Evolutionary conservation across 768 basidiomycete species (phyloP).

Genomic region (Mycena polygramma): DNA sequence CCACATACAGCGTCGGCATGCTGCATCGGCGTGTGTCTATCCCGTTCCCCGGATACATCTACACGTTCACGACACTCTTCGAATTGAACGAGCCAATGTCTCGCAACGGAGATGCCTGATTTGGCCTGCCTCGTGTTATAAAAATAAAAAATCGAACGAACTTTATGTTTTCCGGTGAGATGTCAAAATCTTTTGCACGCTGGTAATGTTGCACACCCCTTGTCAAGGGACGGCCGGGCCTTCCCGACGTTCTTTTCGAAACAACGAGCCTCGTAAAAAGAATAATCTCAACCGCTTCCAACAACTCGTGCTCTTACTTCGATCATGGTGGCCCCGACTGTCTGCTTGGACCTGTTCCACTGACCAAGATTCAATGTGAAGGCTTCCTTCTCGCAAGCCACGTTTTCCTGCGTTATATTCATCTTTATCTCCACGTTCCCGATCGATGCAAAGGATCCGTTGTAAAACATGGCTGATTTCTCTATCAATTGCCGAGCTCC

Average conservation of each 20-base stretch:
- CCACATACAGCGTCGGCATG: constrained; percentile 69
- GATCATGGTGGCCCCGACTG: constrained; percentile 73
- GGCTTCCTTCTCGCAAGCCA: constrained; percentile 77
- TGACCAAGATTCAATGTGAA: constrained; percentile 72
- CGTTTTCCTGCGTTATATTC: constrained; percentile 73
- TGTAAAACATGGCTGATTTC: constrained; percentile 55
- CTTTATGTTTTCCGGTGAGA: constrained; percentile 34
- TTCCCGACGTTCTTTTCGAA: constrained; percentile 38
- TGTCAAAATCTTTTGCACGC: constrained; percentile 35
- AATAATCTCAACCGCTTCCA: constrained; percentile 64
- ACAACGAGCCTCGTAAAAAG: constrained; percentile 40
- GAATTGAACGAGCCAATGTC: constrained; percentile 59
- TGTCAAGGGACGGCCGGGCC: constrained; percentile 35
- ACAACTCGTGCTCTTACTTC: constrained; percentile 72
- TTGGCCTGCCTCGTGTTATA: constrained; percentile 57
- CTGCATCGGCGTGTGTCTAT: constrained; percentile 73
- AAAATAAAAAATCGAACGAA: constrained; percentile 33
- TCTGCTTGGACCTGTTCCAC: constrained; percentile 81
- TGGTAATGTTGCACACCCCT: constrained; percentile 28
- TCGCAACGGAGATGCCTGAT: constrained; percentile 71
- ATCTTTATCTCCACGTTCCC: constrained; percentile 86
- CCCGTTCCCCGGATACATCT: constrained; percentile 75
- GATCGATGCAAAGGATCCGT: constrained; percentile 72
- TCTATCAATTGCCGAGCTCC: constrained; percentile 60
- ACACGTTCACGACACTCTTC: constrained; percentile 70